Evolutionary conservation across 2,329 filamentous ascomycete species (phyloP).

Genomic region (Colletotrichum tabaci): DNA sequence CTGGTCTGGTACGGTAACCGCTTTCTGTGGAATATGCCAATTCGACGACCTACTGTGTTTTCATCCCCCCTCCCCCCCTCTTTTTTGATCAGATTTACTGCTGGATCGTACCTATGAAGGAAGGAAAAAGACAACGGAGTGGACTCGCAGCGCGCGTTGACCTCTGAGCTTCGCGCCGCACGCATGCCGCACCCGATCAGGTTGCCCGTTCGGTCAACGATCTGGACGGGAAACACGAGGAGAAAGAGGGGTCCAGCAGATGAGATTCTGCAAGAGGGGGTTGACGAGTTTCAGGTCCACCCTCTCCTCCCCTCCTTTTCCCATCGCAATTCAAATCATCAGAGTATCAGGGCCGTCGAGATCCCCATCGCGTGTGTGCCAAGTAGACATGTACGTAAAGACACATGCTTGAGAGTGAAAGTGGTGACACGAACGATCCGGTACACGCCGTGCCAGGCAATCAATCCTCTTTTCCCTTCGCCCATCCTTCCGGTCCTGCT

Average conservation of each 20-base stretch:
- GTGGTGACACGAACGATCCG: conserved; percentile 1
- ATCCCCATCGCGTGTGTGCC: not conserved
- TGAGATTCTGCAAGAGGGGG: not conserved
- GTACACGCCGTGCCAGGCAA: not conserved
- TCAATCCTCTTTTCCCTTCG: not conserved
- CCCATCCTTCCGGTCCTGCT: not conserved
- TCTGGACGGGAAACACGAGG: not conserved
- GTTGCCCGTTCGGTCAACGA: conserved; percentile 33
- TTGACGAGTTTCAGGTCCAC: conserved; percentile 2
- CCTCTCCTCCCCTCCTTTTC: not conserved
- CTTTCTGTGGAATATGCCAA: not conserved
- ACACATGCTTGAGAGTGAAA: not conserved
- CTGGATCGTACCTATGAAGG: conserved; percentile 21
- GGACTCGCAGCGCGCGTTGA: conserved; percentile 3
- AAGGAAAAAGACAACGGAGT: not conserved
- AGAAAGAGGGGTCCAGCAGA: not conserved
- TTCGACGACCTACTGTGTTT: not conserved
- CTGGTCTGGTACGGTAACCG: conserved; percentile 10
- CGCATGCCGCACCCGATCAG: conserved; percentile 30
- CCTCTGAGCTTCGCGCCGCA: conserved; percentile 12
- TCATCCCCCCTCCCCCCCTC: conserved; percentile 13
- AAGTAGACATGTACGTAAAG: not conserved
- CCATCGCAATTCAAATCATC: not conserved
- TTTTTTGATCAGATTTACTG: conserved; percentile 26
- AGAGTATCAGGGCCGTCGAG: not conserved